Evolutionary conservation across 228 moss, liverwort and hornwort species (phyloP).

Genomic region (Sphagnum magellanicum): DNA sequence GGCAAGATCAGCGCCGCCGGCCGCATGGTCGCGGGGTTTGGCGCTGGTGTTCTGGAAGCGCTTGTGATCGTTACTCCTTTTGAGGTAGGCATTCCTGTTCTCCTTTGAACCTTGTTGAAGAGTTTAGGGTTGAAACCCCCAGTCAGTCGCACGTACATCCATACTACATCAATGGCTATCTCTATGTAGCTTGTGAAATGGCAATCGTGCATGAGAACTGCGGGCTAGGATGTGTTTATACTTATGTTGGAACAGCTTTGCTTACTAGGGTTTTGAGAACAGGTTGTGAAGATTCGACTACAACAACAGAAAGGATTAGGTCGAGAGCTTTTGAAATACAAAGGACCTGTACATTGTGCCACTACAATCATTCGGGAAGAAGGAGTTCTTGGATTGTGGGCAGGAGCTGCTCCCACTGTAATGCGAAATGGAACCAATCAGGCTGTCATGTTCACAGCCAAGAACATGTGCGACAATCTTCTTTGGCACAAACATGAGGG

Average conservation of each 20-base stretch:
- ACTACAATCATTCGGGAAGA: slow-evolving; percentile 71
- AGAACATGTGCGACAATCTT: slow-evolving; percentile 53
- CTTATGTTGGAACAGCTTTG: too few relatives aligned
- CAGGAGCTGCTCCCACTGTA: slow-evolving; percentile 82
- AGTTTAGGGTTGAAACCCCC: too few relatives aligned
- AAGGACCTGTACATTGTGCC: slow-evolving; percentile 82
- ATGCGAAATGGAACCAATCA: slow-evolving; percentile 95
- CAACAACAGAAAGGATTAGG: slow-evolving; percentile 90
- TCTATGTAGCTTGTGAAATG: too few relatives aligned
- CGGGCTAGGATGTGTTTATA: too few relatives aligned
- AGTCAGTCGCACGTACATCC: too few relatives aligned
- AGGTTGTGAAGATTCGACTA: slow-evolving; percentile 94
- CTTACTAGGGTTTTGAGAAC: background rate
- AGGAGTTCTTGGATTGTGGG: slow-evolving; percentile 81
- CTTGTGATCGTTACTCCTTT: slow-evolving; percentile 82
- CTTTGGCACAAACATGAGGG: slow-evolving; percentile 89
- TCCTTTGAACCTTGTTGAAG: too few relatives aligned
- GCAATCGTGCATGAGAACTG: too few relatives aligned
- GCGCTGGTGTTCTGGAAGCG: slow-evolving; percentile 89
- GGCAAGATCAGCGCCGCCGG: slow-evolving; percentile 46
- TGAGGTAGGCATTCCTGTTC: slow-evolving; percentile 33
- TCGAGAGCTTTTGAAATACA: slow-evolving; percentile 62
- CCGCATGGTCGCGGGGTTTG: slow-evolving; percentile 67
- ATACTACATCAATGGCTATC: too few relatives aligned
- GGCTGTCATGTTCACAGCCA: slow-evolving; percentile 87